Percentiles rank a stretch among this genome's conserved stretches.
Evolutionary conservation across 768 basidiomycete species (phyloP).

Genomic region (Melanogaster broomeanus): DNA sequence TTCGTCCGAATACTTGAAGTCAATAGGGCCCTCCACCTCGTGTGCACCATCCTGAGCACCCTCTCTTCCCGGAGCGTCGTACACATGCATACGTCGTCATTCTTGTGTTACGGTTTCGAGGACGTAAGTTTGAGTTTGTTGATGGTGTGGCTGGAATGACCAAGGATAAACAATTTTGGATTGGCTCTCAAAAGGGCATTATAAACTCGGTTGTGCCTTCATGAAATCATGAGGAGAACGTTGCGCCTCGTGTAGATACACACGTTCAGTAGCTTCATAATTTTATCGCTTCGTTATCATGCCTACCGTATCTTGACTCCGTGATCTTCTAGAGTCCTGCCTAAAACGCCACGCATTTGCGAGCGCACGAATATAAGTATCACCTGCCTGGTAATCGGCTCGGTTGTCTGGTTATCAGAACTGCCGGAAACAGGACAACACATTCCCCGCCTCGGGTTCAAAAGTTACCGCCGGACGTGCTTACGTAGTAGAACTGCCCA

Average conservation of each 20-base stretch:
- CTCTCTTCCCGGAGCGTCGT: too few relatives aligned
- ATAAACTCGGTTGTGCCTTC: too few relatives aligned
- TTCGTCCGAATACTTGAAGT: background rate
- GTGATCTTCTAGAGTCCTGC: too few relatives aligned
- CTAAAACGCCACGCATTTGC: too few relatives aligned
- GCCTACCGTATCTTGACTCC: background rate
- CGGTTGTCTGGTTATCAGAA: background rate
- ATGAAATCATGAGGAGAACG: too few relatives aligned
- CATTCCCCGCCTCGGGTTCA: background rate
- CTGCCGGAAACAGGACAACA: background rate
- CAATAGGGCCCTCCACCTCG: background rate
- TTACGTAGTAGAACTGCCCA: background rate
- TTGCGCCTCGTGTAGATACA: too few relatives aligned
- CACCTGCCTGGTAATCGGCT: background rate
- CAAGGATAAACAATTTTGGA: too few relatives aligned
- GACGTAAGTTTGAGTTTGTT: background rate
- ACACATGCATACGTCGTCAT: too few relatives aligned
- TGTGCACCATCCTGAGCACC: background rate
- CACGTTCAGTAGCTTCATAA: too few relatives aligned
- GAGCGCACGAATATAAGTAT: background rate
- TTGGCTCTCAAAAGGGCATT: too few relatives aligned
- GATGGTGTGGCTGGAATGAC: background rate
- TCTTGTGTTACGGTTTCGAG: background rate
- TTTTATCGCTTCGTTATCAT: background rate
- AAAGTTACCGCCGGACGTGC: background rate